Evolutionary conservation across 345 rosid genomes (phyloP).

Genomic region (Brassica rapa): DNA sequence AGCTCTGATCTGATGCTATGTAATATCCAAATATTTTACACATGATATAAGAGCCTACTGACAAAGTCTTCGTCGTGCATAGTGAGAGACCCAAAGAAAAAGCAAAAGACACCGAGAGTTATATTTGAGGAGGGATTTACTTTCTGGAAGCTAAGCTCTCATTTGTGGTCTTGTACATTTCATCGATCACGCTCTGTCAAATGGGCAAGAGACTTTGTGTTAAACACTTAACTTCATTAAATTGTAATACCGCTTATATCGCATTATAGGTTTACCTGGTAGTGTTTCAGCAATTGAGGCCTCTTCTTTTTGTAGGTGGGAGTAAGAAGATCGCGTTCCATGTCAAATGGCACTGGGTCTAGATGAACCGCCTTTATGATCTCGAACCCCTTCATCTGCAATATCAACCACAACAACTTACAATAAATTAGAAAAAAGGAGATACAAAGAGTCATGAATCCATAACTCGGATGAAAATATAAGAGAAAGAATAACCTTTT

Average conservation of each 20-base stretch:
- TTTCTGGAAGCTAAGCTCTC: slow-evolving; percentile 31
- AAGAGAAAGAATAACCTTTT: slow-evolving; percentile 50
- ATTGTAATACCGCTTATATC: background rate
- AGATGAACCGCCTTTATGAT: slow-evolving; percentile 73
- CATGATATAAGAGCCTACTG: slow-evolving; percentile 16
- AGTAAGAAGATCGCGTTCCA: slow-evolving; percentile 76
- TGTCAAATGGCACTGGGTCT: slow-evolving; percentile 74
- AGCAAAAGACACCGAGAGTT: background rate
- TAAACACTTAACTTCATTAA: background rate
- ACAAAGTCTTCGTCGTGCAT: slow-evolving; percentile 22
- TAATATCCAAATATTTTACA: slow-evolving; percentile 29
- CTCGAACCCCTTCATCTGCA: slow-evolving; percentile 87
- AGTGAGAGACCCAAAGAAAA: background rate
- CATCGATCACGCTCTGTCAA: slow-evolving; percentile 37
- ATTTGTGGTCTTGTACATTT: slow-evolving; percentile 39
- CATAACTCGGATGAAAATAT: background rate
- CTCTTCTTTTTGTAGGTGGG: slow-evolving; percentile 93
- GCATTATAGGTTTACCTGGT: slow-evolving; percentile 51
- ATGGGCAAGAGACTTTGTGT: background rate
- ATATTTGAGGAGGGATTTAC: slow-evolving; percentile 12
- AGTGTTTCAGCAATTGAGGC: slow-evolving; percentile 76
- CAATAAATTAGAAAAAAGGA: background rate
- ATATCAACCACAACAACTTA: background rate
- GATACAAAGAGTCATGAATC: background rate
- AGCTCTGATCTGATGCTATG: slow-evolving; percentile 25